Base-by-base conservation (phyloP, 2,329 filamentous ascomycete genomes). In the Rugonectria rugulosa region DNA sequence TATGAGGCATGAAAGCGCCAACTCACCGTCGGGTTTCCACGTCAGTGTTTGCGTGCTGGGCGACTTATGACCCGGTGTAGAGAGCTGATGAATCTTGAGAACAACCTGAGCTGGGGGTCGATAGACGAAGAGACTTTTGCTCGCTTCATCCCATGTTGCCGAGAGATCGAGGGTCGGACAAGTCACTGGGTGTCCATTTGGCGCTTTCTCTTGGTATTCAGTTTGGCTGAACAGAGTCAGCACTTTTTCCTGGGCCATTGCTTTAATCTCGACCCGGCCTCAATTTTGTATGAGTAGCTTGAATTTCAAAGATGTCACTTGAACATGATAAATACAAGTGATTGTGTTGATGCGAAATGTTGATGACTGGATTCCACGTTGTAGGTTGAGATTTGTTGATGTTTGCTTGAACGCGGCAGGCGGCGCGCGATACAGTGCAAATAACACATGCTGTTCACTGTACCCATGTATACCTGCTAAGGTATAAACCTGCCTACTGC, bases 161-260 rank as follows among this genome's bases (percentile, higher is more conserved):
- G 89, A 81, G 40, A 98, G 81, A 74, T 97, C 91, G 78, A 96
- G 90, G 8, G 88, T 89, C 14, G 93, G 91, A 73, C 92, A 96
- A 73, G 90, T 91, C 21, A 87, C 82, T 27, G 94, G 79, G 45
- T 89, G 82, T 41, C 80, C 77, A 29, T 79, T 75, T 31, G 83
- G 79, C 19, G 86, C 79, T 20, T 80, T 79, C 40, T 80, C 75
- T 45, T 82, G 78, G 57, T 88, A 80, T 61, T 78, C 77, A 63
- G 84, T 86, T 68, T 87, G 81, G 73, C 83, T 83, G 60, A 83
- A 72, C 40, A 82, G 76, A 60, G 76, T 62, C 57, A 86, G 76
- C 59, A 74, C 65, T 52, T 55, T 65, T 45, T 59, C 56, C 51
- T 63, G 57, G 19, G 63, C 49, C 73, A 75, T 74, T 29, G 44